Base-by-base conservation (phyloP, 2,329 filamentous ascomycete genomes). In the Ramularia endophylla region DNA sequence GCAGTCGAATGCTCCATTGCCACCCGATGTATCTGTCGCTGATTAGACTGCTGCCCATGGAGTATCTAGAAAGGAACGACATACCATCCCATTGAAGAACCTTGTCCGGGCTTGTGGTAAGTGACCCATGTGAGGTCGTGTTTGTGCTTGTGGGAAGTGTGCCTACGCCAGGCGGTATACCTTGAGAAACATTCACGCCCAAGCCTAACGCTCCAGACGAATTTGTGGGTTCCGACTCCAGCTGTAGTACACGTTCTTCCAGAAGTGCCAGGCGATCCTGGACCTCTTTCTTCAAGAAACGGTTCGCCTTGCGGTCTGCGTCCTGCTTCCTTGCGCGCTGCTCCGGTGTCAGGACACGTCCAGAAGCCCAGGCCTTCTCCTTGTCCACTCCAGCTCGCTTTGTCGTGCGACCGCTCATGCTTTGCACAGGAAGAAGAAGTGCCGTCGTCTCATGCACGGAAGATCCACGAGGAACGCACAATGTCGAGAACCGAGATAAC, bases 241-340 rank as follows among this genome's bases (percentile, higher is more conserved):
- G 27, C 29, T 48, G 40, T 17, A 50, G 27, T 5, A 52, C 47
- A 5, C 43, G 42, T 28, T 48, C 47, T 41, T 52, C 50, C 12
- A 52, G 45, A 36, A 46, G 39, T 12, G 47, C 38, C 12, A 52
- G 41, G 13, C 50, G 43, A 27, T 52, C 50, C 33, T 52, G 50
- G 17, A 52, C 50, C 42, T 52, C 50, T 39, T 52, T 52, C 41
- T 52, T 52, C 38, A 52, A 34, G 28, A 52, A 52, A 6, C 50
- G 40, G 36, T 52, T 52, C n/a, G 50, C 50, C 29, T 48, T 52
- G 4, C 50, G 46, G 36, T 52, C 50, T 19, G 49, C 50, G 32
- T 52, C 50, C 38, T 52, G 50, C 35, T 52, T 52, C 33, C 50
- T 35, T 25, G 48, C 47, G 19, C 50, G 44, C 41, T 52, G 50